Evolutionary conservation across 2,329 filamentous ascomycete genomes (phyloP).

Genomic region (Didymella glomerata): DNA sequence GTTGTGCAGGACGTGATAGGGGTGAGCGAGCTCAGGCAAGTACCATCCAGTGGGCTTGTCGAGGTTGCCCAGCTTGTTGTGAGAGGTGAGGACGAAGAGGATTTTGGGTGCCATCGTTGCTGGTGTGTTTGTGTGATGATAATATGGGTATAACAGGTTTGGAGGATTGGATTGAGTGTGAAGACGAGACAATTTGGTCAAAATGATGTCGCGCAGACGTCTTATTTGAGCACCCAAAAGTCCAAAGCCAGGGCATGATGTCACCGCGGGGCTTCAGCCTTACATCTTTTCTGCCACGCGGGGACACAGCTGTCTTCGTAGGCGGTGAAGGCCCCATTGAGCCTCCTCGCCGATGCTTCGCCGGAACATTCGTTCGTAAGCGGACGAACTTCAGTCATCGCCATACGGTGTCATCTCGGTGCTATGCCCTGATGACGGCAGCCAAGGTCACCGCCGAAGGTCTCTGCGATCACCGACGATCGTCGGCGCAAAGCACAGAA

Average conservation of each 20-base stretch:
- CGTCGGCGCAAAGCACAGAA: background rate
- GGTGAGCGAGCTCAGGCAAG: constrained; percentile 56
- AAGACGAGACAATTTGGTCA: background rate
- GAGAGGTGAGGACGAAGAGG: constrained; percentile 75
- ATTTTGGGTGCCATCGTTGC: constrained; percentile 60
- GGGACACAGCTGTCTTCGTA: background rate
- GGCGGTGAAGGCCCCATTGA: background rate
- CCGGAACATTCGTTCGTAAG: background rate
- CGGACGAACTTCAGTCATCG: background rate
- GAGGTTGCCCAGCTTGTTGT: constrained; percentile 56
- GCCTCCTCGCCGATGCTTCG: background rate
- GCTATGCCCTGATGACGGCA: constrained; percentile 5
- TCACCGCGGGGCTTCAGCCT: constrained; percentile 16
- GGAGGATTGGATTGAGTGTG: background rate
- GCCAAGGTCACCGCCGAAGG: background rate
- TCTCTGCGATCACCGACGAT: background rate
- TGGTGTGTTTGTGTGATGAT: background rate
- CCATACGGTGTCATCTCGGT: constrained; percentile 5
- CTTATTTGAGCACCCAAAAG: constrained; percentile 6
- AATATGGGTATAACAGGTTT: background rate
- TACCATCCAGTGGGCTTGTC: constrained; percentile 73
- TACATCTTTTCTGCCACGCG: background rate
- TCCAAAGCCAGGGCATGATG: background rate
- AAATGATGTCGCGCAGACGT: background rate
- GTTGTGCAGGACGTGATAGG: constrained; percentile 50